Evolutionary conservation across 306 rosid genomes (phyloP).

Genomic region (Cucumis melo): DNA sequence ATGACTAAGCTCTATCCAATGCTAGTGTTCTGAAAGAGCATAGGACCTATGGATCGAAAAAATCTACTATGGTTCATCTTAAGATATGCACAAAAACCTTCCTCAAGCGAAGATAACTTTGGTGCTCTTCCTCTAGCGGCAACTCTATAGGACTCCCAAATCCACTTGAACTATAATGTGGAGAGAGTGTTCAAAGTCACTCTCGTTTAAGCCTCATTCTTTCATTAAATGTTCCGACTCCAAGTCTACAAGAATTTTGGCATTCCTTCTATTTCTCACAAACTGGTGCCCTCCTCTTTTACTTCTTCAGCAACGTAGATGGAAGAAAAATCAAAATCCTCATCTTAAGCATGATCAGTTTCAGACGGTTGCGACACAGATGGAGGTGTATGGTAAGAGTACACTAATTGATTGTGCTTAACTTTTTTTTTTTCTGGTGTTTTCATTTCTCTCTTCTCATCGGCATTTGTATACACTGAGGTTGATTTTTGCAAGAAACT

Average conservation of each 20-base stretch:
- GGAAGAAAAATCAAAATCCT: constrained; percentile 39
- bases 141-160: constrained; percentile 86
- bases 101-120: constrained; percentile 43
- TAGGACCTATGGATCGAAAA: constrained; percentile 54
- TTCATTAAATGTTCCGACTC: constrained; percentile 63
- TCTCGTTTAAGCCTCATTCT: constrained; percentile 64
- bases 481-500: too few relatives aligned
- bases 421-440: too few relatives aligned
- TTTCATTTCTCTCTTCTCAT: too few relatives aligned
- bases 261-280: constrained; percentile 42
- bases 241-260: constrained; percentile 50
- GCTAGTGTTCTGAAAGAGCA: constrained; percentile 39
- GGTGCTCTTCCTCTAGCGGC: constrained; percentile 35
- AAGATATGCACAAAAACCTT: constrained; percentile 52
- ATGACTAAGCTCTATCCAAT: constrained; percentile 38
- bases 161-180: constrained; percentile 37
- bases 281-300: constrained; percentile 26
- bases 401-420: too few relatives aligned
- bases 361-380: too few relatives aligned
- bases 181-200: constrained; percentile 49
- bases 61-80: constrained; percentile 38
- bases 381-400: too few relatives aligned
- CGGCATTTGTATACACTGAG: too few relatives aligned
- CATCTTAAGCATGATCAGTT: too few relatives aligned
- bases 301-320: constrained; percentile 48